Percentiles rank a stretch among this genome's conserved stretches.
Evolutionary conservation across 2,329 filamentous ascomycete genomes (phyloP).

Genomic region (Monilinia fructicola): DNA sequence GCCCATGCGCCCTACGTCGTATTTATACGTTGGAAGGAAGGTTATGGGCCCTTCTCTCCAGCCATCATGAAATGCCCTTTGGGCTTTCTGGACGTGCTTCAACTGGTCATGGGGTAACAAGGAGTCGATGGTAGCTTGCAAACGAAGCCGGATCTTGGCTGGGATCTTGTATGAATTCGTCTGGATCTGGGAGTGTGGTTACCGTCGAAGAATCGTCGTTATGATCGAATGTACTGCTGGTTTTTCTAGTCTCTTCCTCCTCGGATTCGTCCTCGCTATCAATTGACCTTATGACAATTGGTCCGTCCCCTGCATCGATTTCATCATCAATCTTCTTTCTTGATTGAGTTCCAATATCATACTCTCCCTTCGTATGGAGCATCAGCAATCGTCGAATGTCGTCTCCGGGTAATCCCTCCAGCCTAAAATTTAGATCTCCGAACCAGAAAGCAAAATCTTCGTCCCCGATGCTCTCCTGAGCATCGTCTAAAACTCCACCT

Average conservation of each 20-base stretch:
- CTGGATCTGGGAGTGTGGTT: conserved; percentile 55
- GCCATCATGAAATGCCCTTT: conserved; percentile 85
- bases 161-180: conserved; percentile 66
- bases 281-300: conserved; percentile 47
- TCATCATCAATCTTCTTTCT: conserved; percentile 40
- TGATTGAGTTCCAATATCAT: conserved; percentile 54
- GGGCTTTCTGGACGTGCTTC: conserved; percentile 65
- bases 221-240: conserved; percentile 38
- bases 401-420: conserved; percentile 83
- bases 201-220: conserved; percentile 41
- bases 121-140: conserved; percentile 85
- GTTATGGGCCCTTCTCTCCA: conserved; percentile 87
- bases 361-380: conserved; percentile 78
- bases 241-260: conserved; percentile 36
- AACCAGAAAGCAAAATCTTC: conserved; percentile 97
- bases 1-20: conserved; percentile 89
- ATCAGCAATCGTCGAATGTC: conserved; percentile 84
- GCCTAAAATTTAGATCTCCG: conserved; percentile 90
- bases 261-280: conserved; percentile 50
- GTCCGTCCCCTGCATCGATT: conserved; percentile 48
- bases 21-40: conserved; percentile 96
- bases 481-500: conserved; percentile 63
- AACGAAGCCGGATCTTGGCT: conserved; percentile 80
- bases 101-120: conserved; percentile 90
- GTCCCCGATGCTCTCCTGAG: conserved; percentile 71